These are phyloP conservation scores for Saccharomyces cerevisiae DNA, from an alignment of 805 yeast species.

Conservation along the genomic window DNA sequence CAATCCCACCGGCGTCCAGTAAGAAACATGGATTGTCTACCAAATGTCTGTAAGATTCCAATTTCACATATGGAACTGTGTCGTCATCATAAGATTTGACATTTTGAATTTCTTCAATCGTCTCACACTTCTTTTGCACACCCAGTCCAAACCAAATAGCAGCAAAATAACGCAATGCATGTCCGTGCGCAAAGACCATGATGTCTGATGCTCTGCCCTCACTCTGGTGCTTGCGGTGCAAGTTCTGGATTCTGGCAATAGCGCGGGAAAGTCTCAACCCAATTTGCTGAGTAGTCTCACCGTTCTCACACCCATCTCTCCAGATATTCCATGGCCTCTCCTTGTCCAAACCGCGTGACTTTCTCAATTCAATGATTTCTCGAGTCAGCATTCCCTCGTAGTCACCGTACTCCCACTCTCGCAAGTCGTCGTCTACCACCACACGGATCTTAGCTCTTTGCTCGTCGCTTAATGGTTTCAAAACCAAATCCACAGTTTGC, in stretches of 20 bases:
- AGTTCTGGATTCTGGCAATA: conserved; percentile 52
- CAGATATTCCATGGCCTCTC: conserved; percentile 69
- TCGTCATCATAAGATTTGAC: conserved; percentile 22
- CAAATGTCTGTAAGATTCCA: conserved; percentile 30
- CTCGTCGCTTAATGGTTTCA: conserved; percentile 40
- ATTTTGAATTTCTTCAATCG: conserved; percentile 14
- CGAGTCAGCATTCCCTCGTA: conserved; percentile 77
- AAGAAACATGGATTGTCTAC: conserved; percentile 66
- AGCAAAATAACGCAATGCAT: conserved; percentile 80
- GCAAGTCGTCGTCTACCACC: conserved; percentile 55
- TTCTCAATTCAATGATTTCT: conserved; percentile 57
- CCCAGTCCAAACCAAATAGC: conserved; percentile 67
- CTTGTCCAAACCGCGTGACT: conserved; percentile 46
- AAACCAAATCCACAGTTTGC: conserved; percentile 60
- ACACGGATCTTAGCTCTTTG: conserved; percentile 37
- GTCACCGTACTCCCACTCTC: conserved; percentile 96
- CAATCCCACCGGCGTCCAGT: conserved; percentile 92
- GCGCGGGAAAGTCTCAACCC: conserved; percentile 63
- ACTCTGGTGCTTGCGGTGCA: conserved; percentile 49
- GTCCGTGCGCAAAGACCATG: conserved; percentile 87
- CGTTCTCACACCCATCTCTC: conserved; percentile 89
- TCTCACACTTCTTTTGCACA: conserved; percentile 23
- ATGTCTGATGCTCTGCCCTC: conserved; percentile 57
- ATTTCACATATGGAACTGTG: conserved; percentile 29
- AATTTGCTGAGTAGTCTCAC: conserved; percentile 64